Conservation (phyloP, 129 eudicot species). For the Chrysanthemum makinoi region DNA sequence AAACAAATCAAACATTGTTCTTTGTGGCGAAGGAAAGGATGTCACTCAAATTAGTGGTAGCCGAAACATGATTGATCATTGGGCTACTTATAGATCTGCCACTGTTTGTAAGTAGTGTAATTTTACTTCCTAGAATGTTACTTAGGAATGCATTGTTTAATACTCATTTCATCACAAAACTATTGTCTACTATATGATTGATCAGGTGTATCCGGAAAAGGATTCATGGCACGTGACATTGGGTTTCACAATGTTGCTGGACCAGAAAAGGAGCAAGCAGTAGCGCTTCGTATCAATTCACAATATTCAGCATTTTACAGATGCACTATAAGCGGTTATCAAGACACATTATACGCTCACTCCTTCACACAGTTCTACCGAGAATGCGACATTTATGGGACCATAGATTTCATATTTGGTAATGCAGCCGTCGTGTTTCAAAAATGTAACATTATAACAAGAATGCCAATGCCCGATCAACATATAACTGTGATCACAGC, state of each 20-base stretch:
- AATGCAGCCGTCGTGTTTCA: conserved; percentile 85
- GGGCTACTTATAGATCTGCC: conserved; percentile 94
- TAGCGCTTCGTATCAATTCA: conserved; percentile 42
- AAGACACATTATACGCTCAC: conserved; percentile 81
- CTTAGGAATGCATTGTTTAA: neutral
- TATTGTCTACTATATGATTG: too few species aligned
- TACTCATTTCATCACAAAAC: too few species aligned
- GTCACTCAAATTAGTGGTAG: conserved; percentile 57
- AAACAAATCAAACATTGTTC: conserved; percentile 65
- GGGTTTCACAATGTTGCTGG: conserved; percentile 67
- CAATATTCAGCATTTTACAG: conserved; percentile 16
- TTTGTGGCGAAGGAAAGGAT: conserved; percentile 82
- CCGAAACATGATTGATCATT: conserved; percentile 61
- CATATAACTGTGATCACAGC: conserved; percentile 68
- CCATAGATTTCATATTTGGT: conserved; percentile 86
- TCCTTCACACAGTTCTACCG: conserved; percentile 85
- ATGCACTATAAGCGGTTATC: conserved; percentile 46
- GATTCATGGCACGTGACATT: conserved; percentile 44
- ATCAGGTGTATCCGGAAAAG: conserved; percentile 69
- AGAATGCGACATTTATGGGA: conserved; percentile 83
- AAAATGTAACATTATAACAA: conserved; percentile 63
- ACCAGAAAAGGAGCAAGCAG: conserved; percentile 54
- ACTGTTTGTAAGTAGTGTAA: conserved; percentile 58
- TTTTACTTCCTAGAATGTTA: neutral
- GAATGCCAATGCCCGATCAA: conserved; percentile 75